Base-by-base conservation (phyloP, 1,284 basidiomycete species). In the Acaromyces ingoldii region DNA sequence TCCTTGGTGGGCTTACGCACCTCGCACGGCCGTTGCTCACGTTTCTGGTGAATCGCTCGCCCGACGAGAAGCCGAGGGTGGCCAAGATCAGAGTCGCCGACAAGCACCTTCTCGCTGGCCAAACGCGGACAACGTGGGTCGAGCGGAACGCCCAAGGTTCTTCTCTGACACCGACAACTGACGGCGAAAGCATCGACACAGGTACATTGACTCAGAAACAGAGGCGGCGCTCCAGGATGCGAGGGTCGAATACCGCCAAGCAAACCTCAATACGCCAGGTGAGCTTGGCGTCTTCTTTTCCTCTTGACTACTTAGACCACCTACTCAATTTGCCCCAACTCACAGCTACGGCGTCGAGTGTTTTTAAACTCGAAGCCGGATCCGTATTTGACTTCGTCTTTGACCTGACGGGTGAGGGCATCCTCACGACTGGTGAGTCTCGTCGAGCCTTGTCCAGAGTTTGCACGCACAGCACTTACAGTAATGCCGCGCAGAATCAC, bases 381-480 rank as follows among this genome's bases (percentile, higher is more conserved):
- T 45, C 47, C 22, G 52, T 51, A 4, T 68, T 59, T 38, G 63
- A 68, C 30, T 30, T 64, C 38, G 58, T 66, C 17, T 68, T 64
- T 45, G 65, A 68, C 39, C 57, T 68, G 28, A 66, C 63, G 11
- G 63, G 65, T 21, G 65, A 68, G 29, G 65, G 65, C 17, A 36
- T 61, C 10, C 29, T 47, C 13, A 30, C 40, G 9, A 49, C 48
- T 24, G 45, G 45, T 47, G 43, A 45, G 43, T 45, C 9, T 11
- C n/a, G n/a, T n/a, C n/a, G n/a, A n/a, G n/a, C n/a, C n/a, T n/a
- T n/a, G n/a, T n/a, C n/a, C n/a, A n/a, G n/a, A n/a, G n/a, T n/a
- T n/a, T n/a, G n/a, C n/a, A n/a, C n/a, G n/a, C n/a, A n/a, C n/a
- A n/a, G n/a, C n/a, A n/a, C n/a, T n/a, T n/a, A n/a, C n/a, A n/a